Conservation (phyloP, 1,284 basidiomycete genomes). For the Cryptococcus depauperatus region DNA sequence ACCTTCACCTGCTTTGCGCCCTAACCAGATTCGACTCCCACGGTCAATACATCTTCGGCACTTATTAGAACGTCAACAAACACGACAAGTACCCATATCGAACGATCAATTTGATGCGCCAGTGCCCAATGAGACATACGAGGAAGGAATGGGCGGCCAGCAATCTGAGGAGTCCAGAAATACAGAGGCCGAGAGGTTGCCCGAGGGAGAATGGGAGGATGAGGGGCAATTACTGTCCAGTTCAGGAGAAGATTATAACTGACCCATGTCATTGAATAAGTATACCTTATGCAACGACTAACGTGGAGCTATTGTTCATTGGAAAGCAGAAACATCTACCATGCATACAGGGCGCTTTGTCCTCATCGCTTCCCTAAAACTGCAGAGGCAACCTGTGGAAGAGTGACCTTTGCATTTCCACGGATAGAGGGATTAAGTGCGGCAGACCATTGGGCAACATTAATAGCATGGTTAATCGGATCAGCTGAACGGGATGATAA, state of each 20-base stretch:
- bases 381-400: slow-evolving; percentile 3
- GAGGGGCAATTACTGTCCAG: no score
- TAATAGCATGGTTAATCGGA: slow-evolving; percentile 8
- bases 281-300: no score
- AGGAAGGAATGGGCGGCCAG: no score
- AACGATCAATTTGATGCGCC: slow-evolving; percentile 39
- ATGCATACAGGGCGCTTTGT: no score
- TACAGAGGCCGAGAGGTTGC: background rate
- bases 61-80: slow-evolving; percentile 30
- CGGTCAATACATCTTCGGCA: slow-evolving; percentile 33
- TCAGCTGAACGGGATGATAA: slow-evolving; percentile 5
- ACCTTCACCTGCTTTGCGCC: slow-evolving; percentile 34
- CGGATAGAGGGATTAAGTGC: slow-evolving; percentile 10
- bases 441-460: slow-evolving; percentile 10
- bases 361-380: background rate
- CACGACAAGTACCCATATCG: slow-evolving; percentile 15
- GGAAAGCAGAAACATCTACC: no score
- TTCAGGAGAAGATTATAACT: no score
- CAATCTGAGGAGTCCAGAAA: no score
- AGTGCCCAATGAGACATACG: slow-evolving; percentile 41
- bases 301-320: no score
- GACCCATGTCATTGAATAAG: no score
- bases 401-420: background rate
- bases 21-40: slow-evolving; percentile 17
- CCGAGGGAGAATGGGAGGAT: background rate